Evolutionary conservation across 768 basidiomycete genomes (phyloP).

Genomic region (Coprinellus micaceus): DNA sequence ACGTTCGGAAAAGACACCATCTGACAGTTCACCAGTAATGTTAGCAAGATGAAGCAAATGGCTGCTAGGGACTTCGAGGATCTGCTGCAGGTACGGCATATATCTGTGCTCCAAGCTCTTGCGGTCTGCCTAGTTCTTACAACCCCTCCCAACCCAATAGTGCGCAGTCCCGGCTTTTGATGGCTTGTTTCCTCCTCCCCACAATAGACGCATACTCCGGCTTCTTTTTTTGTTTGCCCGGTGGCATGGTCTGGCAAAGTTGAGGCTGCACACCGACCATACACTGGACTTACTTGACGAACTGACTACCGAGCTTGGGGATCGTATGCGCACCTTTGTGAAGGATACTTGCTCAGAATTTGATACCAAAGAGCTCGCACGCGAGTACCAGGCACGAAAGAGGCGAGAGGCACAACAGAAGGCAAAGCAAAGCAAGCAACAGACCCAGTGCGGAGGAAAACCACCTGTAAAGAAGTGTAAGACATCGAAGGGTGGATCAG

Average conservation of each 20-base stretch:
- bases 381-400: slow-evolving; percentile 13
- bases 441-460: not conserved
- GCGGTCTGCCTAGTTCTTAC: no score
- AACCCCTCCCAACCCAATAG: slow-evolving; percentile 14
- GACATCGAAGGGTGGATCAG: not conserved
- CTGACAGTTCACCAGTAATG: slow-evolving; percentile 22
- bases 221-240: slow-evolving; percentile 24
- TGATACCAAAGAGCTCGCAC: slow-evolving; percentile 33
- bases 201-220: slow-evolving; percentile 17
- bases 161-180: slow-evolving; percentile 35
- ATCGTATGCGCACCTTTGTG: slow-evolving; percentile 28
- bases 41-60: slow-evolving; percentile 28
- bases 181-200: slow-evolving; percentile 25
- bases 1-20: slow-evolving; percentile 27
- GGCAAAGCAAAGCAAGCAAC: not conserved
- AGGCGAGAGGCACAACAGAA: not conserved
- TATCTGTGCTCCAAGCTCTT: not conserved
- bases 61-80: slow-evolving; percentile 36
- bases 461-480: not conserved
- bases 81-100: slow-evolving; percentile 29
- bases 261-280: slow-evolving; percentile 27
- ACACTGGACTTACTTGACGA: slow-evolving; percentile 23
- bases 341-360: slow-evolving; percentile 21
- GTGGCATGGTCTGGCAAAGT: slow-evolving; percentile 34
- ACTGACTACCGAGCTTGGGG: slow-evolving; percentile 25